phyloP scores from a whole-genome alignment of 208 protist species.

The Trypanosomatidae sp. region DNA sequence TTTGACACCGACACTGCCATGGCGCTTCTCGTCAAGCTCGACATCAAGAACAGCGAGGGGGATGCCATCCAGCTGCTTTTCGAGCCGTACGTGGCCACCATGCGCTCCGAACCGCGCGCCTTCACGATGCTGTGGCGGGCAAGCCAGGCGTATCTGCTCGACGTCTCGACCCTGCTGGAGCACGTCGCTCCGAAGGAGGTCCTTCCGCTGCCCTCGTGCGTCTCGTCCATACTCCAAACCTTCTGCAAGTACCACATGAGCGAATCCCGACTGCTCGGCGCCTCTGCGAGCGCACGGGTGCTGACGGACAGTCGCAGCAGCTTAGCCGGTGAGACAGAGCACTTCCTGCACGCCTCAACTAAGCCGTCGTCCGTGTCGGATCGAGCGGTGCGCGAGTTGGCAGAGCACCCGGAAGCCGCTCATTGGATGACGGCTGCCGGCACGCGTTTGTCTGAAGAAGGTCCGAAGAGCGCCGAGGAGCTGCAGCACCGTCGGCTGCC shows the following conservation, averaged over 20 bases:
- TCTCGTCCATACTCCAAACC: slow-evolving; percentile 45
- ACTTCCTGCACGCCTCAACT: slow-evolving; percentile 65
- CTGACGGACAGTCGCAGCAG: slow-evolving; percentile 38
- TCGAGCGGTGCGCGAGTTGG: slow-evolving; percentile 34
- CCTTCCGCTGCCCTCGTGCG: slow-evolving; percentile 54
- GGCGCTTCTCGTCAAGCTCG: slow-evolving; percentile 28
- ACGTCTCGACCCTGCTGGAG: slow-evolving; percentile 58
- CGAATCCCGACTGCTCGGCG: slow-evolving; percentile 28
- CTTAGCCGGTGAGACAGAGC: slow-evolving; percentile 62
- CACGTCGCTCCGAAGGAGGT: slow-evolving; percentile 37
- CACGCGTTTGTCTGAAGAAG: slow-evolving; percentile 23
- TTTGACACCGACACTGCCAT: slow-evolving; percentile 34
- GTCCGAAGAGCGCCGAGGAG: slow-evolving; percentile 23
- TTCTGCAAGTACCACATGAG: slow-evolving; percentile 81
- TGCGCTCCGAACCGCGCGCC: slow-evolving; percentile 56
- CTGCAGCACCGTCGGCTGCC: slow-evolving; percentile 44
- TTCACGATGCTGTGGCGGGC: slow-evolving; percentile 79
- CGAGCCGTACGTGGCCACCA: slow-evolving; percentile 51
- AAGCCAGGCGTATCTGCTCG: slow-evolving; percentile 68
- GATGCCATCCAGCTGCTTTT: slow-evolving; percentile 47
- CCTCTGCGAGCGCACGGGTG: slow-evolving; percentile 37
- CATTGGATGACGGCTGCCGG: slow-evolving; percentile 30
- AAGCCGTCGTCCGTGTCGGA: slow-evolving; percentile 65
- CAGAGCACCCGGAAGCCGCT: slow-evolving; percentile 25
- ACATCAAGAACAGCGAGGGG: slow-evolving; percentile 29